Base-by-base conservation (phyloP, 352 stramenopile genomes). In the Peronosclerospora sorghi region DNA sequence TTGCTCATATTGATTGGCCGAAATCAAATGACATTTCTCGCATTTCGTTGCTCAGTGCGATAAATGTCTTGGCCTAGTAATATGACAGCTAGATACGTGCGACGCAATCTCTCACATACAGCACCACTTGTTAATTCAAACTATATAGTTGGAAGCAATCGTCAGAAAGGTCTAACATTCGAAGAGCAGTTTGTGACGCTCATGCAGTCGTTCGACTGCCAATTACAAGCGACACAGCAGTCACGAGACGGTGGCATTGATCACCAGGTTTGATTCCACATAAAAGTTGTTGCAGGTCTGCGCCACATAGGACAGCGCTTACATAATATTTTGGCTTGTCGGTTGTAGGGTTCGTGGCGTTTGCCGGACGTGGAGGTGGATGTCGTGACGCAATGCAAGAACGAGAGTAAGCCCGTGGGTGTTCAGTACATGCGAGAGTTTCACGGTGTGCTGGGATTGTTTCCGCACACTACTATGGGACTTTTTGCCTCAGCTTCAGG, bases 371-470 rank as follows among this genome's bases (percentile, higher is more conserved):
- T 65, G 34, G 46, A 68, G 8, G 52, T 90, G 13, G 66, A 82
- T 5, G 57, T 90, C 30, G 70, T 84, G 44, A 87, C 77, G 12
- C 77, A 90, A 45, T 90, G 77, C 64, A 90, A 90, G 62, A 74
- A 83, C 48, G 73, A 86, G 45, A 58, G 53, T 35, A 83, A 82
- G 26, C 70, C 74, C 2, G 74, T 86, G 2, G 62, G 74, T 35
- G 71, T 87, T 26, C 60, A 83, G 15, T 57, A 80, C 36, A 44
- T 90, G 32, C 70, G 77, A 20, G 77, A 80, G 45, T 87, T 90
- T 50, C 65, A 87, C 24, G 77, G 77, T n/a, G 73, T 83, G 21
- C 39, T 87, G 29, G 64, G 43, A 27, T 61, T 73, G 20, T 68
- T 68, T 8, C 50, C 62, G 6, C 46, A 56, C 0, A 58, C 49